Evolutionary conservation across 2,329 filamentous ascomycete genomes (phyloP), one percentile per base, ranked within the genome.

Genomic region (Tolypocladium sp.): DNA sequence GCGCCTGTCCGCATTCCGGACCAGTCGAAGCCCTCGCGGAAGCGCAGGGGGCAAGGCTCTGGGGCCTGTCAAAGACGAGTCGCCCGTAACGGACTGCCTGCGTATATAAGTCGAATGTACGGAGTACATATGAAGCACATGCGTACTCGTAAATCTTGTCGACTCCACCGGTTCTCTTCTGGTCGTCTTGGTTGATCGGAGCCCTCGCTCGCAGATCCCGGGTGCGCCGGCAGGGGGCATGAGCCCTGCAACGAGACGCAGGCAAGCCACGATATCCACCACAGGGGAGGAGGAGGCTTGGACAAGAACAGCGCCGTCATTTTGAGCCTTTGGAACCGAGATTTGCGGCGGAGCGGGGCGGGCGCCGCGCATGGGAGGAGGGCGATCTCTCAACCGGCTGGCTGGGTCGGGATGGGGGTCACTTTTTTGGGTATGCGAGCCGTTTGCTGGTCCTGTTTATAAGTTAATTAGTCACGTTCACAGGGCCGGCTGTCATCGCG

Each of bases 271-370:
- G 20, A 27, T 17, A 5, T 51, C 46, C 46, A n/a, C 46, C 27
- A 13, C 44, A 13, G n/a, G 42, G 44, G 22, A 4, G 27, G 44
- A 49, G 22, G 44, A 49, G 44, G 44, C 5, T 8, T 25, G 44
- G n/a, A 17, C 7, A 46, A 3, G 46, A 52, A 27, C 17, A 10
- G 17, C 49, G 27, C 27, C 30, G 49, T 35, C 49, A 52, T n/a
- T 27, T 12, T 5, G 27, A n/a, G 49, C 27, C 8, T n/a, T 33
- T 30, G 54, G 54, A 33, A 25, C 54, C 54, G 33, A 55, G 53
- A 55, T 55, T 55, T 55, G 53, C 53, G 22, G 54, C 54, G 38
- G 38, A 56, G 54, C 54, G 54, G 54, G 54, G 54, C 54, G 54
- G 38, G 10, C 17, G 49, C 27, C 30, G 49, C 17, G 30, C 49